These are phyloP conservation scores for Phytophthora lateralis DNA, from an alignment of 352 stramenopile genomes.

Conservation along the genomic window DNA sequence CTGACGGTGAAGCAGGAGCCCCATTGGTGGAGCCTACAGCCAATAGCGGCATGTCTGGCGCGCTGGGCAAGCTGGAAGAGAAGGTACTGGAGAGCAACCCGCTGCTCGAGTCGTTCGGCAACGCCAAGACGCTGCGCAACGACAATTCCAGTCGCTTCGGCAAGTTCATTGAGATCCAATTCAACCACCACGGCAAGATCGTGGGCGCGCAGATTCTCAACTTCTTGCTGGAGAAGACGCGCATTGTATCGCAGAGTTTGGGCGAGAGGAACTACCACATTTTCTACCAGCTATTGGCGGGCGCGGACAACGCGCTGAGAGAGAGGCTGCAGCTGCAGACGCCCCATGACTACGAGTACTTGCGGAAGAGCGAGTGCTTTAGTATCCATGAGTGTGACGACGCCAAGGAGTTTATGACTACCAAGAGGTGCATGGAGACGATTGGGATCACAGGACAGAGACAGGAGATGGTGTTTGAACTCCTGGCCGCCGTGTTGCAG, in stretches of 20 bases:
- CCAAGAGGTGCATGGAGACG: slow-evolving; percentile 84
- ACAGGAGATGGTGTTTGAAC: slow-evolving; percentile 86
- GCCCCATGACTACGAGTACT: slow-evolving; percentile 86
- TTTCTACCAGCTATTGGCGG: slow-evolving; percentile 95
- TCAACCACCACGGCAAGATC: slow-evolving; percentile 93
- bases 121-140: slow-evolving; percentile 95
- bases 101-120: slow-evolving; percentile 90
- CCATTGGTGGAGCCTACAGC: slow-evolving; percentile 45
- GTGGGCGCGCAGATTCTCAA: slow-evolving; percentile 91
- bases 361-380: slow-evolving; percentile 89
- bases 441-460: slow-evolving; percentile 86
- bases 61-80: slow-evolving; percentile 86
- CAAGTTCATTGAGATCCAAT: slow-evolving; percentile 98
- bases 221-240: slow-evolving; percentile 92
- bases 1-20: slow-evolving; percentile 24
- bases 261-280: slow-evolving; percentile 98
- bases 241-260: slow-evolving; percentile 88
- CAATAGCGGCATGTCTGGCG: slow-evolving; percentile 87
- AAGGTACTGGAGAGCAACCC: slow-evolving; percentile 89
- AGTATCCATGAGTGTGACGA: slow-evolving; percentile 77
- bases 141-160: slow-evolving; percentile 97
- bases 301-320: slow-evolving; percentile 70
- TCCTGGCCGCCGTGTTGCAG: slow-evolving; percentile 87
- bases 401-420: slow-evolving; percentile 84
- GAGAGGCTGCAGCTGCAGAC: slow-evolving; percentile 75